These are phyloP conservation scores for Stereum hirsutum DNA, from an alignment of 1,284 basidiomycete species.

Conservation along the genomic window DNA sequence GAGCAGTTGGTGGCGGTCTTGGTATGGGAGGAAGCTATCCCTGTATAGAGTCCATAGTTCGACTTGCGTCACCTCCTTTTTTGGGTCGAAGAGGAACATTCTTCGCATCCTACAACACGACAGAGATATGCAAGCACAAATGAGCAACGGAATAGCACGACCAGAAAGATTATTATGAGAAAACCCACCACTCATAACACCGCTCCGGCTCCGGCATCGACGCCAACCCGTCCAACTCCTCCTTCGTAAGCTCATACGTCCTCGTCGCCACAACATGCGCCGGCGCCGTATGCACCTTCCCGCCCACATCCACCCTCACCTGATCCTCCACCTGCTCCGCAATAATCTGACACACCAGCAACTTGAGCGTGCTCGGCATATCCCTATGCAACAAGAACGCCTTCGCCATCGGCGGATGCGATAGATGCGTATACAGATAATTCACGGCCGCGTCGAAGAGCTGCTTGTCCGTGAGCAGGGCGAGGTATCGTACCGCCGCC, in stretches of 20 bases:
- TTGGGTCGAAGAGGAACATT: constrained; percentile 63
- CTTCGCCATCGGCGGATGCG: constrained; percentile 67
- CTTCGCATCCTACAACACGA: constrained; percentile 62
- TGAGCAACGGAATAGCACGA: not conserved
- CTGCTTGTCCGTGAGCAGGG: constrained; percentile 62
- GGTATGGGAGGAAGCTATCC: constrained; percentile 51
- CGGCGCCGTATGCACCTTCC: constrained; percentile 45
- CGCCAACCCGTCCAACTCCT: constrained; percentile 55
- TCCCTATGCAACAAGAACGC: constrained; percentile 61
- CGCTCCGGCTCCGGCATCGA: constrained; percentile 60
- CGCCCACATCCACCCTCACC: constrained; percentile 50
- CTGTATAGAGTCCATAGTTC: constrained; percentile 88
- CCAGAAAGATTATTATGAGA: not conserved
- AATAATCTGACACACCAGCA: constrained; percentile 59
- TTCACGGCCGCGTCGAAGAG: constrained; percentile 64
- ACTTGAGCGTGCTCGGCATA: constrained; percentile 56
- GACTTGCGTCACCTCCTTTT: constrained; percentile 79
- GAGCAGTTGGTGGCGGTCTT: constrained; percentile 48
- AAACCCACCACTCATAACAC: constrained; percentile 65
- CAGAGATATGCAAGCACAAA: not conserved
- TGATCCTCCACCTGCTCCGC: constrained; percentile 62
- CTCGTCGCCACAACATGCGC: constrained; percentile 33
- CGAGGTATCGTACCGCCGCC: constrained; percentile 60
- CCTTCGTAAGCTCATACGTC: constrained; percentile 54
- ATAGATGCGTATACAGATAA: constrained; percentile 70